Conservation (phyloP, 305 asterid genomes). For the Andrographis paniculata region DNA sequence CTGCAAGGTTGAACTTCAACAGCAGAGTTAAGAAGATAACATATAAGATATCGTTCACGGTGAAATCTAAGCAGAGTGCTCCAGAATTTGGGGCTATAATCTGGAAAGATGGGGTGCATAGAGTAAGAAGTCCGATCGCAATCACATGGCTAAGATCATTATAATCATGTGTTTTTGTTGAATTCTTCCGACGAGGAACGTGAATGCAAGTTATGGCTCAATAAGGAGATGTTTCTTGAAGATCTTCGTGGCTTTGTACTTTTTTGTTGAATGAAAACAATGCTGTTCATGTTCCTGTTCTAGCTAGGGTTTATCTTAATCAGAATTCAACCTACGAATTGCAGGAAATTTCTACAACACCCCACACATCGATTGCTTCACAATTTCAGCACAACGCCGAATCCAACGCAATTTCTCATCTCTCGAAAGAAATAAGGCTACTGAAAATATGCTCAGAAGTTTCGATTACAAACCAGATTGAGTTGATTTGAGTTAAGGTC, state of each 20-base stretch:
- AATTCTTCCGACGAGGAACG: slow-evolving; percentile 1
- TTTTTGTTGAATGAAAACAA: slow-evolving; percentile 3
- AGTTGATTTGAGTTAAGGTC: too few relatives aligned
- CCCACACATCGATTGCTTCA: too few relatives aligned
- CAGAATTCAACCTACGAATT: too few relatives aligned
- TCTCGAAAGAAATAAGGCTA: too few relatives aligned
- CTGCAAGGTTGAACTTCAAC: slow-evolving; percentile 42
- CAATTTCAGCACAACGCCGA: too few relatives aligned
- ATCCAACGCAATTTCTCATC: too few relatives aligned
- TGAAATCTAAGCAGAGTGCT: slow-evolving; percentile 30
- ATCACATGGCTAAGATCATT: slow-evolving; percentile 70
- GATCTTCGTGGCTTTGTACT: slow-evolving; percentile 1
- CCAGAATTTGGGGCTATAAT: slow-evolving; percentile 69
- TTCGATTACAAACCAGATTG: too few relatives aligned
- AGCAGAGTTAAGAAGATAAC: slow-evolving; percentile 35
- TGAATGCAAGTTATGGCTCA: slow-evolving; percentile 17
- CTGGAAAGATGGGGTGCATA: slow-evolving; percentile 67
- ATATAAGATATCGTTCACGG: slow-evolving; percentile 42
- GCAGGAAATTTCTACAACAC: too few relatives aligned
- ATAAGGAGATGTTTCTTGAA: slow-evolving; percentile 26
- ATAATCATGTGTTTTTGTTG: slow-evolving; percentile 18
- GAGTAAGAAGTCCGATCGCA: slow-evolving; percentile 74
- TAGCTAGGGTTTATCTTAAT: slow-evolving; percentile 7
- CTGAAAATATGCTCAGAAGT: too few relatives aligned
- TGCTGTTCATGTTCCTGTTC: slow-evolving; percentile 8